phyloP scores from a whole-genome alignment of 805 yeast genomes.

The Brettanomyces nanus region DNA sequence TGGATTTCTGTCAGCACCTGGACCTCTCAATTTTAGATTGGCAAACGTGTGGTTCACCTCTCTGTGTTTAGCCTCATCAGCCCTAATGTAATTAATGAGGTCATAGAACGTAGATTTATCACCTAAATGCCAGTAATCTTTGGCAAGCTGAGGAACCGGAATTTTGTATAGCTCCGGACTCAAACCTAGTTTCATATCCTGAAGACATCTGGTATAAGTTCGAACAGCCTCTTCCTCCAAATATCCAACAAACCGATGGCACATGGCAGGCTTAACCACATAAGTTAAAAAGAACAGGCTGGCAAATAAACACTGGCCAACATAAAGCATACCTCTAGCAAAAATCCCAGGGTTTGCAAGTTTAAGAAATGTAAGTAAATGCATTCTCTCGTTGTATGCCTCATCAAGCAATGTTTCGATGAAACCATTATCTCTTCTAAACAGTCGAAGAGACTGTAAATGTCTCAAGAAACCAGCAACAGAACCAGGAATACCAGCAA shows the following conservation, averaged over 20 bases:
- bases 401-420: constrained; percentile 66
- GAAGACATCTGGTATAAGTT: constrained; percentile 55
- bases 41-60: constrained; percentile 76
- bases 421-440: constrained; percentile 66
- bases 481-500: constrained; percentile 79
- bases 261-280: constrained; percentile 49
- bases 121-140: constrained; percentile 53
- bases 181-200: constrained; percentile 42
- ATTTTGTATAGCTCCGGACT: constrained; percentile 39
- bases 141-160: constrained; percentile 51
- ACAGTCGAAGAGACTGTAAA: constrained; percentile 51
- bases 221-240: constrained; percentile 70
- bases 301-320: constrained; percentile 66
- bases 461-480: constrained; percentile 69
- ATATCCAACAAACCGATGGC: constrained; percentile 73
- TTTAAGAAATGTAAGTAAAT: constrained; percentile 58
- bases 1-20: constrained; percentile 51
- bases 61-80: constrained; percentile 74
- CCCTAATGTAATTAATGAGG: constrained; percentile 53
- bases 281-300: constrained; percentile 56
- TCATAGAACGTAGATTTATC: constrained; percentile 48
- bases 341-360: constrained; percentile 55
- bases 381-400: constrained; percentile 76
- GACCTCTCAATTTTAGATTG: constrained; percentile 35
- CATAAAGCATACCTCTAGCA: constrained; percentile 43